Conservation (phyloP, 257 asterid species). For the Leptodermis oblonga region DNA sequence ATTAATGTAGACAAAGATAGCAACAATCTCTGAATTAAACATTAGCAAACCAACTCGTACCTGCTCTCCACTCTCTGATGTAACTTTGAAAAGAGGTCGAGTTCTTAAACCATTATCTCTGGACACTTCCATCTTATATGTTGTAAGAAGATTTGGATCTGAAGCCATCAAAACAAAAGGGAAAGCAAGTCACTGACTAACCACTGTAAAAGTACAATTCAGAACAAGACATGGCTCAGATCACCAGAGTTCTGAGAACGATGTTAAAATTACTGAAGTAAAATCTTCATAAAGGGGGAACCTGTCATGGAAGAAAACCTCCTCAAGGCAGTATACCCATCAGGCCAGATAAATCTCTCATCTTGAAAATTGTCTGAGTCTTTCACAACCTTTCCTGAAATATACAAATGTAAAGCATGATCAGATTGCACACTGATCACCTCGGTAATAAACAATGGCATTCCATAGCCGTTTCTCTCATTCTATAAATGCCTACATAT, state of each 20-base stretch:
- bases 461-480: background rate
- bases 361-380: constrained; percentile 65
- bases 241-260: constrained; percentile 3
- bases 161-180: constrained; percentile 28
- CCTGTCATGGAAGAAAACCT: constrained; percentile 61
- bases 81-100: constrained; percentile 75
- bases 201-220: background rate
- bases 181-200: background rate
- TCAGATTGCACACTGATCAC: background rate
- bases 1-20: background rate
- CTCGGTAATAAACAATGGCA: background rate
- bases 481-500: background rate
- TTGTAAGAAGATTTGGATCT: constrained; percentile 58
- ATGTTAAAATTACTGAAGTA: background rate
- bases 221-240: constrained; percentile 2
- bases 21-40: constrained; percentile 12
- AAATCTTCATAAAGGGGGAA: constrained; percentile 22
- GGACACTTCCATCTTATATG: constrained; percentile 81
- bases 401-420: constrained; percentile 22
- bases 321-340: constrained; percentile 80
- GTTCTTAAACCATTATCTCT: constrained; percentile 63
- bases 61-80: constrained; percentile 75
- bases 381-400: constrained; percentile 72
- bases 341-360: constrained; percentile 80
- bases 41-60: constrained; percentile 35